These are phyloP conservation scores for Rhexocercosporidium sp. DNA, from an alignment of 2,329 filamentous ascomycete species.

Conservation along the genomic window DNA sequence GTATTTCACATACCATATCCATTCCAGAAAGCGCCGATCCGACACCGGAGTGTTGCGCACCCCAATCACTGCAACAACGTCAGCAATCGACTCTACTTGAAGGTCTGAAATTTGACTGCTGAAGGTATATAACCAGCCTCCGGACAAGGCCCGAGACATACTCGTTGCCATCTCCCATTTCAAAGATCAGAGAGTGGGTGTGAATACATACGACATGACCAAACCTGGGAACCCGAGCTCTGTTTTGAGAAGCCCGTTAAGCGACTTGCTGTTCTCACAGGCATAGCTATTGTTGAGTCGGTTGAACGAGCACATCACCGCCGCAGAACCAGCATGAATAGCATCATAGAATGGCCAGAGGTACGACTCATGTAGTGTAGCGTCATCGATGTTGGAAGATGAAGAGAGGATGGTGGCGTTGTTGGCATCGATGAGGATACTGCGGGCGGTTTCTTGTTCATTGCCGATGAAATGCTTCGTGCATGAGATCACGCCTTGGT, in stretches of 20 bases:
- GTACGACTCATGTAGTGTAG: conserved; percentile 78
- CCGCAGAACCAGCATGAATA: conserved; percentile 75
- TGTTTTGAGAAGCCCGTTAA: conserved; percentile 82
- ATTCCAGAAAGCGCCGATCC: conserved; percentile 78
- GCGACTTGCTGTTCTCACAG: conserved; percentile 76
- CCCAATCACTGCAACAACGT: conserved; percentile 65
- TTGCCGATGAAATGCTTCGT: conserved; percentile 67
- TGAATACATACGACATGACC: conserved; percentile 61
- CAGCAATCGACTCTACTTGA: background rate
- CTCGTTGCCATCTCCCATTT: background rate
- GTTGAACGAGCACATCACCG: conserved; percentile 84
- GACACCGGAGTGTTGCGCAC: conserved; percentile 81
- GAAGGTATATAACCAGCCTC: too few species aligned
- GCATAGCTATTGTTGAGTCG: conserved; percentile 71
- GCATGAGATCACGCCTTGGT: conserved; percentile 30
- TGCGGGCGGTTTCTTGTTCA: conserved; percentile 64
- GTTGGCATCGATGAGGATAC: conserved; percentile 52
- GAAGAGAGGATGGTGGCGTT: conserved; percentile 15
- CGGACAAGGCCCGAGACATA: background rate
- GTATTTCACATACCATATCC: conserved; percentile 57
- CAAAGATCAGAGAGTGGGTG: background rate
- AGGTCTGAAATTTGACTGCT: too few species aligned
- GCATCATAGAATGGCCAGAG: conserved; percentile 87
- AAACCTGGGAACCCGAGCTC: conserved; percentile 87
- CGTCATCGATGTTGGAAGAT: conserved; percentile 78